Evolutionary conservation across 2,329 filamentous ascomycete genomes (phyloP), one percentile per base, ranked within the genome.

Genomic region (Xylariaceae sp.): DNA sequence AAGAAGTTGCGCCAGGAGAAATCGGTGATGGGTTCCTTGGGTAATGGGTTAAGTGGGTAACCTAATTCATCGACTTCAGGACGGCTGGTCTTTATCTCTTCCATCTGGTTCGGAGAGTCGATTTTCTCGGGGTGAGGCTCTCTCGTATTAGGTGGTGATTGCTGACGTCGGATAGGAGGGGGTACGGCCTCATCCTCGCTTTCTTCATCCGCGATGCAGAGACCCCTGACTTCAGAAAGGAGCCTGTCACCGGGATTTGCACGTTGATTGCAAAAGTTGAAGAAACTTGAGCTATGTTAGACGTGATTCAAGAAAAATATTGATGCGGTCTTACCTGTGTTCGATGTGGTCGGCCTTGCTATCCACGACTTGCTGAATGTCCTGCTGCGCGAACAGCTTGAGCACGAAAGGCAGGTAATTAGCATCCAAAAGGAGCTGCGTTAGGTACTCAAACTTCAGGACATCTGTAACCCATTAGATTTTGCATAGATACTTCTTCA

Each of bases 1-100:
- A 96, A 96, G 78, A 97, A 96, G 73, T 96, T 96, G 68, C 94
- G 90, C 75, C 90, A 91, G 10, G 90, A 96, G 77, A 92, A 97
- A 69, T 87, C 86, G 1, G 90, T 96, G 64, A 97, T 92, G 35
- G 91, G 91, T 61, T 87, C 82, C 1, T 81, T 75, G 0, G 91
- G 90, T 6, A 88, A 78, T 1, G 88, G 82, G 60, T 83, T 83
- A 58, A 88, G 82, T 0, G 91, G 90, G 69, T 90, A 91, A 55
- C 92, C 92, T 13, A 96, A 81, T 72, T 97, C 93, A 73, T 97
- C 92, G 45, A 96, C 89, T 70, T 86, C 83, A 2, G 83, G 83
- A 11, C 81, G 77, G 5, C 69, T 68, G 10, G 74, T 67, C 35
- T 65, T 66, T 56, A 75, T 74, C 17, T 69, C 72, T 8, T 75